These are phyloP conservation scores for Schizopora paradoxa DNA, from an alignment of 1,284 basidiomycete species.

Conservation along the genomic window DNA sequence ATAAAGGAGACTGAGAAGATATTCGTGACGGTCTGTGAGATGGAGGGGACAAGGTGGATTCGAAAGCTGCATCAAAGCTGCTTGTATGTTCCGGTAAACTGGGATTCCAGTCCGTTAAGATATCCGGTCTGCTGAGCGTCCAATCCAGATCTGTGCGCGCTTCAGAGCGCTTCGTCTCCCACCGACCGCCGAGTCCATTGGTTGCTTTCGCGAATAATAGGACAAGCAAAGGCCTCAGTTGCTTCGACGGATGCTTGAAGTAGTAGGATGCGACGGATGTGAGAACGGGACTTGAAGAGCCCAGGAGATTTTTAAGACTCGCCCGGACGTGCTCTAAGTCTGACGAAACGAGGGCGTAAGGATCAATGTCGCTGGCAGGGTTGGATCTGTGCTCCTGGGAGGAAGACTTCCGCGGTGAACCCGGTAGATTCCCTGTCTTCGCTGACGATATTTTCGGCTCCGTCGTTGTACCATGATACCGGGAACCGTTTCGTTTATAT, in stretches of 20 bases:
- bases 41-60: constrained; percentile 33
- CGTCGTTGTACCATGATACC: too few relatives aligned
- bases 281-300: constrained; percentile 84
- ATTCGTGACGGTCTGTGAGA: too few relatives aligned
- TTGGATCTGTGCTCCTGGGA: too few relatives aligned
- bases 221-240: constrained; percentile 87
- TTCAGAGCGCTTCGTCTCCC: constrained; percentile 45
- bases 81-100: constrained; percentile 65
- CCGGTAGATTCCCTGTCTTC: too few relatives aligned
- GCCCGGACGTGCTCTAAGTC: constrained; percentile 75
- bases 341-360: constrained; percentile 61
- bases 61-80: constrained; percentile 46
- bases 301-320: constrained; percentile 76
- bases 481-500: too few relatives aligned
- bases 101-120: constrained; percentile 85
- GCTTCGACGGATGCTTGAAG: constrained; percentile 85
- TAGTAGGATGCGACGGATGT: constrained; percentile 91
- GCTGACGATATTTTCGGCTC: too few relatives aligned
- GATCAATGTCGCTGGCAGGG: too few relatives aligned
- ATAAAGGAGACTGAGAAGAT: too few relatives aligned
- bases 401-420: too few relatives aligned
- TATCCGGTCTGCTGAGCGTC: constrained; percentile 65
- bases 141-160: constrained; percentile 55
- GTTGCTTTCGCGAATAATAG: constrained; percentile 90
- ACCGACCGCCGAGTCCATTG: constrained; percentile 64